A percentile compares a stretch with the other conserved stretches of the same genome.
These are phyloP conservation scores for Paecilomyces fulvus DNA, from an alignment of 2,329 filamentous ascomycete genomes.

Conservation along the genomic window DNA sequence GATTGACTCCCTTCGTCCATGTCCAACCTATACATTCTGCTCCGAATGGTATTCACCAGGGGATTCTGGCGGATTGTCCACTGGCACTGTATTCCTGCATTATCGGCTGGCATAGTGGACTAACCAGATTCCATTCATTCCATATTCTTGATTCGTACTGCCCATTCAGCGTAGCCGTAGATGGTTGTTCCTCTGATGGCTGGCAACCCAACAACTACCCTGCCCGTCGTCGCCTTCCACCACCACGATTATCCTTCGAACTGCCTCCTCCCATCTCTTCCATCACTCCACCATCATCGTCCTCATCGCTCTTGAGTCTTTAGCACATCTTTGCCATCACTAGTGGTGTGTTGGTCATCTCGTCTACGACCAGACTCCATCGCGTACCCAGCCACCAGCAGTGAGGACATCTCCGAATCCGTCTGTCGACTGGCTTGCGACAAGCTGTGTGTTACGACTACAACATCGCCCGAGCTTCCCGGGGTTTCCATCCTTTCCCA, in stretches of 20 bases:
- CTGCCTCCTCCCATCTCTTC: neutral
- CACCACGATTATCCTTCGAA: neutral
- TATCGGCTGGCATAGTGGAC: neutral
- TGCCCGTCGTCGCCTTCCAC: neutral
- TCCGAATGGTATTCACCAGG: neutral
- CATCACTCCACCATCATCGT: neutral
- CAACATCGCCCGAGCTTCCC: slow-evolving; percentile 18
- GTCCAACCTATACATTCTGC: neutral
- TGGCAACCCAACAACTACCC: neutral
- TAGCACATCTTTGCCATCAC: neutral
- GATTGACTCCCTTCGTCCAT: neutral
- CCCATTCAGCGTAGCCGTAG: neutral
- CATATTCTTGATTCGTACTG: neutral
- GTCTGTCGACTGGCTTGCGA: neutral
- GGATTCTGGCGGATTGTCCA: neutral
- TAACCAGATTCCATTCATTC: neutral
- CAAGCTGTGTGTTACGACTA: neutral
- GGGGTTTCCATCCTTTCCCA: slow-evolving; percentile 20
- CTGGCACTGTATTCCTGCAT: neutral
- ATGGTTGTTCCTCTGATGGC: neutral
- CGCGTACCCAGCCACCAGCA: neutral
- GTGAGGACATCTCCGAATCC: neutral
- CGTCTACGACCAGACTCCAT: neutral
- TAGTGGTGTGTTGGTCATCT: neutral
- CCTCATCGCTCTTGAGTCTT: neutral